These are phyloP conservation scores for Trichoderma atrobrunneum DNA, from an alignment of 2,329 filamentous ascomycete genomes.

Conservation along the genomic window DNA sequence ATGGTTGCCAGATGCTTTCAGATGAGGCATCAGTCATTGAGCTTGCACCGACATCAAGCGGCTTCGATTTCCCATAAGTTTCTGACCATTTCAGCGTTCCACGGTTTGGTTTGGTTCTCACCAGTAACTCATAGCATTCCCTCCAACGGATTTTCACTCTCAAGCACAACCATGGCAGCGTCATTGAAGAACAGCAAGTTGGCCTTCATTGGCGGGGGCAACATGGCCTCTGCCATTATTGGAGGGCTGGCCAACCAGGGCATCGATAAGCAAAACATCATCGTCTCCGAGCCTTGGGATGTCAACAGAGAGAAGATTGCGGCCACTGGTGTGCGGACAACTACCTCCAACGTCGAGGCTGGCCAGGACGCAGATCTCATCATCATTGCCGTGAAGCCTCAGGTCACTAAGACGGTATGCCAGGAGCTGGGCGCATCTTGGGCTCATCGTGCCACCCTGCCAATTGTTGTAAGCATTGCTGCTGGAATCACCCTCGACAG, in stretches of 20 bases:
- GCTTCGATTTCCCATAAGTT: background rate
- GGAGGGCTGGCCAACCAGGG: conserved; percentile 45
- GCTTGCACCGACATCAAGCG: conserved; percentile 10
- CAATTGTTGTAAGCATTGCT: conserved; percentile 48
- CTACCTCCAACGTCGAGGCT: conserved; percentile 46
- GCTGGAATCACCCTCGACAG: conserved; percentile 48
- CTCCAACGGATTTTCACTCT: background rate
- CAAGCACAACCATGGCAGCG: conserved; percentile 25
- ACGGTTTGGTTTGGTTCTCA: background rate
- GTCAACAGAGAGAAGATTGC: conserved; percentile 51
- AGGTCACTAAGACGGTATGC: conserved; percentile 47
- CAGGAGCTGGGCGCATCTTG: conserved; percentile 44
- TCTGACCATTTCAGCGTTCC: background rate
- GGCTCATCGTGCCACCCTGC: conserved; percentile 33
- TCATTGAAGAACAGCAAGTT: conserved; percentile 34
- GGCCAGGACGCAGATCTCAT: conserved; percentile 44
- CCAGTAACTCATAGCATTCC: background rate
- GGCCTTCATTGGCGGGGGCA: conserved; percentile 46
- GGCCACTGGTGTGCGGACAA: conserved; percentile 45
- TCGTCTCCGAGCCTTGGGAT: conserved; percentile 51
- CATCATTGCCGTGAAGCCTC: conserved; percentile 51
- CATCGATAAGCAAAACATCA: conserved; percentile 44
- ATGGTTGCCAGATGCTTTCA: background rate
- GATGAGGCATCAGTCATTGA: background rate
- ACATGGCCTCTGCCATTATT: conserved; percentile 54